Base-by-base conservation (phyloP, 2,329 filamentous ascomycete genomes). In the Paecilomyces formosus region DNA sequence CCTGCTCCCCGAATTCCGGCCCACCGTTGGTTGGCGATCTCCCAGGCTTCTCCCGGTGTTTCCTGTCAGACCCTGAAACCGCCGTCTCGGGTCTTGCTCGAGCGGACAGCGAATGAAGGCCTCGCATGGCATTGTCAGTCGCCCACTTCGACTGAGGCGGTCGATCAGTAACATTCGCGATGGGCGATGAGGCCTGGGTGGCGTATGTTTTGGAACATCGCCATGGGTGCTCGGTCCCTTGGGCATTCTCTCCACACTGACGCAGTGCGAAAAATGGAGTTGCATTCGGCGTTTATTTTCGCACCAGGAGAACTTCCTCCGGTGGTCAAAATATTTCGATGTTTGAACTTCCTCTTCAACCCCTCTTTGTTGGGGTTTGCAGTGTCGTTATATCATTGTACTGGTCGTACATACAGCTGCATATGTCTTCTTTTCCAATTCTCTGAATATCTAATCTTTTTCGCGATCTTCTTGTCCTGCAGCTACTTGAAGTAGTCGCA, bases 101-200 rank as follows among this genome's bases (percentile, higher is more conserved):
- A 52, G 15, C 50, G 12, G 28, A 15, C 50, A 52, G 59, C 52
- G 54, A 56, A 55, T 55, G 26, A n/a, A 15, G 53, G 35, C 52
- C 49, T 57, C 56, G 12, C n/a, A 28, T 6, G 50, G 21, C 21
- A 22, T 12, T 21, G 21, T 13, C 2, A 24, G 9, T 26, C n/a
- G 22, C 45, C 45, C 11, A 51, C 18, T 18, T 51, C 11, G 21
- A 18, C 18, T 12, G 22, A 51, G 11, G 49, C 49, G 24, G 49
- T 52, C 13, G 49, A 52, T 26, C 18, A 52, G 21, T 28, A n/a
- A 21, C 39, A 45, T 45, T 8, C 5, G 35, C 35, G 18, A 45
- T n/a, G 18, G n/a, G 39, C 18, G 39, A 45, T 9, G 39, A 45
- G 39, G n/a, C 15, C 7, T 18, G 39, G 18, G 39, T 45, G 39